Base-by-base conservation (phyloP, 2,329 filamentous ascomycete species). In the Curvularia hawaiiensis region DNA sequence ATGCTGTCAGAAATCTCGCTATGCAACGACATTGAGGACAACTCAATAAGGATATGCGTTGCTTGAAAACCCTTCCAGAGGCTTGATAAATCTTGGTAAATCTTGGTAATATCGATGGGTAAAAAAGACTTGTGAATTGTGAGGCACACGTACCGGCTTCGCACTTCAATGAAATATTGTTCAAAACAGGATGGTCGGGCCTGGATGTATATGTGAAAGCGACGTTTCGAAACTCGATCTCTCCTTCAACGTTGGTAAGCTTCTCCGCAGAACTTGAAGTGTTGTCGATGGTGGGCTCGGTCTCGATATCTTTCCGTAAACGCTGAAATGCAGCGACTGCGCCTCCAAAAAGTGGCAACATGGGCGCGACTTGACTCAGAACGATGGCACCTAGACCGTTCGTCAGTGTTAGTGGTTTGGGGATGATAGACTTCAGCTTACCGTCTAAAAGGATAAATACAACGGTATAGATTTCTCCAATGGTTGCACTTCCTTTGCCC, bases 271-370 rank as follows among this genome's bases (percentile, higher is more conserved):
- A 60, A 3, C 66, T 63, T 16, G 69, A 69, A 11, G 73, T 77
- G 41, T 72, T 73, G 57, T 79, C 74, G 31, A 79, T 79, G 12
- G 66, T 59, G 30, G 78, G 75, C 16, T 67, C 51, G 4, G 79
- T 79, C 14, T 86, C 80, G 48, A 90, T 87, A 44, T 88, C 86
- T 33, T 80, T 77, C 14, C 79, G 79, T 6, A 90, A 75, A 49
- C 86, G 85, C 54, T 82, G 75, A 63, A 84, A 90, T 0, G 87
- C 78, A n/a, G 78, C 78, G 11, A 79, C 74, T 3, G 81, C 82
- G 12, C 78, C 76, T 9, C 77, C 77, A 54, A 84, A 84, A 2
- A 83, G 63, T 38, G 82, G 83, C n/a, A 82, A 62, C 64, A 80
- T 78, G 7, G 80, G 79, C 8, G 79, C 79, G 24, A 80, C 75